Percentiles rank a stretch among this genome's conserved stretches.
Evolutionary conservation across 805 yeast species (phyloP).

Genomic region (Sungouiozyma ichnusensis): DNA sequence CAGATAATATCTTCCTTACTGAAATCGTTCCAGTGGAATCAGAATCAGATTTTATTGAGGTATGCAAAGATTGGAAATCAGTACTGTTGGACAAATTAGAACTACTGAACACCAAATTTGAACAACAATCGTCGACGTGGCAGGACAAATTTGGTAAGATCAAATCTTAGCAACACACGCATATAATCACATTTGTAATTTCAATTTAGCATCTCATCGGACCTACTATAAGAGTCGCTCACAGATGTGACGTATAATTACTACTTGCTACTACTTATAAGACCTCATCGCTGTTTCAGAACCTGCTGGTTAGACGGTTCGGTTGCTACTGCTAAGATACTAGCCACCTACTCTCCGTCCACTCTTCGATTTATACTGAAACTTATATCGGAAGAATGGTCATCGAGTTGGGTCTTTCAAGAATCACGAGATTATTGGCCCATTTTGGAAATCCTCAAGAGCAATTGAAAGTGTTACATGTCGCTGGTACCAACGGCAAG

Average conservation of each 20-base stretch:
- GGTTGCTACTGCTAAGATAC: no score
- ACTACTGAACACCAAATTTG: constrained; percentile 12
- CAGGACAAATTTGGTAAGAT: constrained; percentile 19
- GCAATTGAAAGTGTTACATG: constrained; percentile 60
- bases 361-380: no score
- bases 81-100: constrained; percentile 13
- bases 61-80: constrained; percentile 20
- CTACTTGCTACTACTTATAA: not conserved
- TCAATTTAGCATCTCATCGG: not conserved
- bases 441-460: constrained; percentile 61
- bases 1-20: constrained; percentile 25
- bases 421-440: constrained; percentile 38
- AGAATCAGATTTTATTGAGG: constrained; percentile 15
- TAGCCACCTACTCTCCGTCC: no score
- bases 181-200: not conserved
- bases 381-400: no score
- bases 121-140: constrained; percentile 13
- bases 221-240: no score
- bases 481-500: constrained; percentile 96
- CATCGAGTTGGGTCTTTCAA: constrained; percentile 48
- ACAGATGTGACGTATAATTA: no score
- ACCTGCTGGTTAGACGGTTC: no score
- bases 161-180: constrained; percentile 2
- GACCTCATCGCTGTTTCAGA: no score
- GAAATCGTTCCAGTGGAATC: constrained; percentile 15